A percentile compares a stretch with the other conserved stretches of the same genome.
phyloP scores from a whole-genome alignment of 2,329 filamentous ascomycete genomes.

The Teratosphaeria nubilosa region DNA sequence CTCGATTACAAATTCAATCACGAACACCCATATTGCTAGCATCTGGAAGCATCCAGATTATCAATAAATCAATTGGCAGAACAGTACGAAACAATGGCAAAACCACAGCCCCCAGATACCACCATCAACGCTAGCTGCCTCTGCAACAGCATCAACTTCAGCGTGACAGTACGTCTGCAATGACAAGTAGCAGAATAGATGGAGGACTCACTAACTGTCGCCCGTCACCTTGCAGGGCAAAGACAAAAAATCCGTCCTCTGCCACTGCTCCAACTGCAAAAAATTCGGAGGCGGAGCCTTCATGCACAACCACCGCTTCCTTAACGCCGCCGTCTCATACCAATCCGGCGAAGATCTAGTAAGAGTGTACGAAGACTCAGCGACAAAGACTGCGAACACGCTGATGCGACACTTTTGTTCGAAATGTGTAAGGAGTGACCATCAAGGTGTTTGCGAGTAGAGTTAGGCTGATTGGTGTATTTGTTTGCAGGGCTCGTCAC shows the following conservation, averaged over 20 bases:
- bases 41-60: neutral
- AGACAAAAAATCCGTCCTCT: constrained; percentile 22
- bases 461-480: neutral
- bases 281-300: constrained; percentile 16
- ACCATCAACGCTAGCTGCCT: constrained; percentile 14
- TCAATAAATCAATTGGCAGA: neutral
- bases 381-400: constrained; percentile 18
- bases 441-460: neutral
- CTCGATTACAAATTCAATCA: neutral
- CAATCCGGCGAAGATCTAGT: constrained; percentile 16
- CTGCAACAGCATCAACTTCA: constrained; percentile 16
- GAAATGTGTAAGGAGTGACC: constrained; percentile 14
- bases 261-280: constrained; percentile 20
- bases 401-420: constrained; percentile 19
- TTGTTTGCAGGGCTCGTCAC: constrained; percentile 9
- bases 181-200: too few species aligned
- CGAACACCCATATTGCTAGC: too few species aligned
- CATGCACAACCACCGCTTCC: constrained; percentile 21
- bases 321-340: constrained; percentile 15
- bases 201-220: too few species aligned
- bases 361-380: constrained; percentile 13
- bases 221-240: constrained; percentile 6
- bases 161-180: constrained; percentile 4
- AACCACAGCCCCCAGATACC: neutral
- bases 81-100: neutral